Percentiles rank a stretch among this genome's conserved stretches.
phyloP scores from a whole-genome alignment of 345 rosid species.

The Mercurialis annua region DNA sequence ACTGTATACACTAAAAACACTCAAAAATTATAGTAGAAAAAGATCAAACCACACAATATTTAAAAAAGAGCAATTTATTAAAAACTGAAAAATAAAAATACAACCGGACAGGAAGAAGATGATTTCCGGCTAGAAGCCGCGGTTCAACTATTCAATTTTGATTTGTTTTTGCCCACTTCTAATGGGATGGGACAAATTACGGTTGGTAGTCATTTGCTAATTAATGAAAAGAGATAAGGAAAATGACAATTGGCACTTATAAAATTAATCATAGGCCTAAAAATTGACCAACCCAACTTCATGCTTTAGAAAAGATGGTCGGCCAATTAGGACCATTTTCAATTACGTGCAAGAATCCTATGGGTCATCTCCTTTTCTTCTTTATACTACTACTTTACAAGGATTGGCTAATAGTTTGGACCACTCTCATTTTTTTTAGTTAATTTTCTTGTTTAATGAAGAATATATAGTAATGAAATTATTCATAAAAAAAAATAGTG shows the following conservation, averaged over 20 bases:
- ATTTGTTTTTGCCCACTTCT: no score
- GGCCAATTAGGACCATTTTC: constrained; percentile 16
- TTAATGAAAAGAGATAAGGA: not conserved
- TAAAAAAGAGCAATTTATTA: not conserved
- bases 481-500: not conserved
- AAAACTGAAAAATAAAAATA: no score
- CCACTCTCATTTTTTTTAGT: not conserved
- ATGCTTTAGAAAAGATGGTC: not conserved
- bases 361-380: not conserved
- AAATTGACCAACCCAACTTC: not conserved
- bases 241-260: not conserved
- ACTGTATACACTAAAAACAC: no score
- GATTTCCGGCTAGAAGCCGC: no score
- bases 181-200: not conserved
- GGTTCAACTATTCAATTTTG: no score
- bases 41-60: no score
- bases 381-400: not conserved
- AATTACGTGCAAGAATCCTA: not conserved
- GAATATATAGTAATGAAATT: not conserved
- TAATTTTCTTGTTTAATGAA: no score
- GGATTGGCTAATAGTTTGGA: not conserved
- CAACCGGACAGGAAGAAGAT: no score
- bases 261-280: constrained; percentile 2
- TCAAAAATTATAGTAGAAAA: no score
- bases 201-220: not conserved